A percentile compares a stretch with the other conserved stretches of the same genome.
phyloP scores from a whole-genome alignment of 306 rosid species.

The Lagenaria siceraria region DNA sequence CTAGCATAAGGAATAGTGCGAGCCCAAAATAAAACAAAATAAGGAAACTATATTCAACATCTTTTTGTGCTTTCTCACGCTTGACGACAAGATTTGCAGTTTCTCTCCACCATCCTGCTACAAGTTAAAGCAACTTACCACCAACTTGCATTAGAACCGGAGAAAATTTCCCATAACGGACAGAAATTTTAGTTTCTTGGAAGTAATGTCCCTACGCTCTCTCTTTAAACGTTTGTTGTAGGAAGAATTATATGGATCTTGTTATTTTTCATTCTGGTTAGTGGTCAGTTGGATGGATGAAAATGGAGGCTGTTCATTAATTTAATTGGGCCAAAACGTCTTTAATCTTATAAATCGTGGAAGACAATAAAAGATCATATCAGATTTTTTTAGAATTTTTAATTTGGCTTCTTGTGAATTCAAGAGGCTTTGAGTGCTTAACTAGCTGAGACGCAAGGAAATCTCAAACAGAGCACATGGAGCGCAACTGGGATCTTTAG shows the following conservation, averaged over 20 bases:
- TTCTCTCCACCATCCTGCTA: not conserved
- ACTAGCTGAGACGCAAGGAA: not conserved
- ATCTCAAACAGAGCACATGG: conserved; percentile 2
- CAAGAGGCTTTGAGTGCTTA: not conserved
- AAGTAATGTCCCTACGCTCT: not conserved
- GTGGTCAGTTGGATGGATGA: not conserved
- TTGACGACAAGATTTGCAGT: not conserved
- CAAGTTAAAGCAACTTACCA: not conserved
- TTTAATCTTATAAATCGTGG: not conserved
- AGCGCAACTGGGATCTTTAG: not conserved
- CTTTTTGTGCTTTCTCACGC: not conserved
- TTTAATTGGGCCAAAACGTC: not conserved
- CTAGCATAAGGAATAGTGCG: not conserved
- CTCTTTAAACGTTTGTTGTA: not conserved
- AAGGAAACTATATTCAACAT: not conserved
- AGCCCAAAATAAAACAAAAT: not conserved
- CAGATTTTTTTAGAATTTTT: not conserved
- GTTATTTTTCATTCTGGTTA: not conserved
- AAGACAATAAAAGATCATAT: not conserved
- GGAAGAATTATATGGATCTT: not conserved
- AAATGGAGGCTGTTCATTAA: not conserved
- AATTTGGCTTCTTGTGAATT: not conserved
- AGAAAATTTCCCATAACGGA: not conserved
- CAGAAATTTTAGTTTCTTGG: not conserved
- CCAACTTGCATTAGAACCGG: not conserved